Percentiles rank a stretch among this genome's conserved stretches.
Evolutionary conservation across 2,329 filamentous ascomycete species (phyloP).

Genomic region (Corniculantispora saksenae): DNA sequence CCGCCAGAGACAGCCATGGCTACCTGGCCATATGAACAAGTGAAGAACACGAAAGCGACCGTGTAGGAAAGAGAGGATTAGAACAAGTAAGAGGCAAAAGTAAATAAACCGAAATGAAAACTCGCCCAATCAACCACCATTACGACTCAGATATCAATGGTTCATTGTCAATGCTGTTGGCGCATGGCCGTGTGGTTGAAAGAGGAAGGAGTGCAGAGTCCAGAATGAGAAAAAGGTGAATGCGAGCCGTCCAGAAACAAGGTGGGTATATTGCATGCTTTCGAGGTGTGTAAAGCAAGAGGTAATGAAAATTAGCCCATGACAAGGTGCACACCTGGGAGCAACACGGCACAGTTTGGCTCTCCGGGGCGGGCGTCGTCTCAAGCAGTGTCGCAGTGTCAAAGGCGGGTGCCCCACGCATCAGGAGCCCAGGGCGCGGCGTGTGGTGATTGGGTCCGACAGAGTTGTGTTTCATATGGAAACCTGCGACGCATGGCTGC

Average conservation of each 20-base stretch:
- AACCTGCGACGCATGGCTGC: slow-evolving; percentile 13
- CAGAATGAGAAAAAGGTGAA: slow-evolving; percentile 3
- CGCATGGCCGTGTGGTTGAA: slow-evolving; percentile 8
- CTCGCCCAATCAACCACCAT: slow-evolving; percentile 5
- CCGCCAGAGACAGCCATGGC: slow-evolving; percentile 48
- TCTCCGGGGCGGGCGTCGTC: slow-evolving; percentile 8
- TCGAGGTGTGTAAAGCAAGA: neutral
- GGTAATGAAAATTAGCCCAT: neutral
- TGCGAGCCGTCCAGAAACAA: neutral
- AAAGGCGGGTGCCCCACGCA: slow-evolving; percentile 11
- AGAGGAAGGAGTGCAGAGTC: slow-evolving; percentile 3
- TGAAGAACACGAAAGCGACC: slow-evolving; percentile 20
- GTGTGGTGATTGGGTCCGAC: slow-evolving; percentile 2
- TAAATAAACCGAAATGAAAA: neutral
- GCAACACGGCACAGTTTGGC: neutral
- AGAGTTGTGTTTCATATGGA: slow-evolving; percentile 17
- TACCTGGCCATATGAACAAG: slow-evolving; percentile 21
- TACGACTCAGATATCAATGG: neutral
- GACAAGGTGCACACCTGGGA: neutral
- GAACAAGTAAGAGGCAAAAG: slow-evolving; percentile 24
- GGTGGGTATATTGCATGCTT: slow-evolving; percentile 3
- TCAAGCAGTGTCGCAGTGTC: slow-evolving; percentile 13
- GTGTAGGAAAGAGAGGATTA: slow-evolving; percentile 29
- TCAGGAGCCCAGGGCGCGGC: neutral
- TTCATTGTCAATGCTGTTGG: slow-evolving; percentile 6